Conservation (phyloP, 2,329 filamentous ascomycete species). For the Graphiopsis chlorocephala region DNA sequence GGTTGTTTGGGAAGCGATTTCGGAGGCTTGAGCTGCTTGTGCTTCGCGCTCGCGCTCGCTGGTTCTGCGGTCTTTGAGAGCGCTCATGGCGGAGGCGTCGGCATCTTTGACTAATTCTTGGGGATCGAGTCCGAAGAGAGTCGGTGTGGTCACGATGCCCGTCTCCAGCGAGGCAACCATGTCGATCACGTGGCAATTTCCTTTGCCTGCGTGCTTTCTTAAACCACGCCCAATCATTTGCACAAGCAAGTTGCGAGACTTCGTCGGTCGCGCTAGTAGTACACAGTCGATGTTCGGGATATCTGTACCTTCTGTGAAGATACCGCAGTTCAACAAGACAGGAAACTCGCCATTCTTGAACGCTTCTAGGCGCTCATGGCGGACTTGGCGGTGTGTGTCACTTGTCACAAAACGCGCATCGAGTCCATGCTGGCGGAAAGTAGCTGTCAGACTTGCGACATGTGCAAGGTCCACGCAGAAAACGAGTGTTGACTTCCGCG, state of each 20-base stretch:
- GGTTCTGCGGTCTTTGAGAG: constrained; percentile 48
- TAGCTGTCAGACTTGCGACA: constrained; percentile 68
- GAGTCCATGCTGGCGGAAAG: constrained; percentile 73
- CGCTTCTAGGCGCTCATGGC: constrained; percentile 67
- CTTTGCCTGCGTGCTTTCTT: constrained; percentile 75
- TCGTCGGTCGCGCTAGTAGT: constrained; percentile 80
- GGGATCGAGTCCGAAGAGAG: constrained; percentile 88
- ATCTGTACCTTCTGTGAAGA: constrained; percentile 96
- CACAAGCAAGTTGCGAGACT: constrained; percentile 86
- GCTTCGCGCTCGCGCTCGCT: constrained; percentile 43
- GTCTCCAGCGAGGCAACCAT: constrained; percentile 84
- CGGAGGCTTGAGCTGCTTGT: constrained; percentile 14
- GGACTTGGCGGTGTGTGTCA: constrained; percentile 67
- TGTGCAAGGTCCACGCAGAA: constrained; percentile 93
- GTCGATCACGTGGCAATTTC: constrained; percentile 91
- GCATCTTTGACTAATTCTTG: constrained; percentile 69
- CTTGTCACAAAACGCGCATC: constrained; percentile 87
- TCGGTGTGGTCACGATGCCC: constrained; percentile 78
- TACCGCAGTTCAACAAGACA: constrained; percentile 88
- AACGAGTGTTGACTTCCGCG: constrained; percentile 79
- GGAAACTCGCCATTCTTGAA: constrained; percentile 78
- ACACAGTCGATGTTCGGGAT: constrained; percentile 97
- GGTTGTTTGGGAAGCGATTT: background rate
- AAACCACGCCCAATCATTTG: constrained; percentile 98
- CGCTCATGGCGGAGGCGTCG: constrained; percentile 60